These are phyloP conservation scores for Isabelozyma gotoi DNA, from an alignment of 805 yeast genomes.

Conservation along the genomic window DNA sequence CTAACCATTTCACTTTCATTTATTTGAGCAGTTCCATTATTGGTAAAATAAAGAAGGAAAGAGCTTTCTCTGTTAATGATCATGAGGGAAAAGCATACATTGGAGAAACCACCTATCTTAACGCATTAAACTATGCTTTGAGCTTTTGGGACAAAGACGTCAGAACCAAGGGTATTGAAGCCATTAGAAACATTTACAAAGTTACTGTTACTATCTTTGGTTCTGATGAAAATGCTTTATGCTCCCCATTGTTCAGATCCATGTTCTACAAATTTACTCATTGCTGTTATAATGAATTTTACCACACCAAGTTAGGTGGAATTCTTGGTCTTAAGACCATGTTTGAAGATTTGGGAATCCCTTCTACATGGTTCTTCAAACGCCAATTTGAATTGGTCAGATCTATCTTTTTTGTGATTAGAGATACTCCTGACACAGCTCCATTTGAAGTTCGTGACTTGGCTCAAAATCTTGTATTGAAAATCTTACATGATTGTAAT, in stretches of 20 bases:
- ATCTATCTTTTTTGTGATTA: constrained; percentile 82
- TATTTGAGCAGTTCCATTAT: constrained; percentile 73
- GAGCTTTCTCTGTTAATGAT: constrained; percentile 73
- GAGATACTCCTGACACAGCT: constrained; percentile 87
- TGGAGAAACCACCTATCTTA: constrained; percentile 67
- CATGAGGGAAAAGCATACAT: constrained; percentile 74
- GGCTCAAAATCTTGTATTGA: constrained; percentile 67
- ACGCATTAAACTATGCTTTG: constrained; percentile 76
- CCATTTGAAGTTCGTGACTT: constrained; percentile 74
- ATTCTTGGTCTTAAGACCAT: constrained; percentile 77
- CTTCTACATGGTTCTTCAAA: constrained; percentile 69
- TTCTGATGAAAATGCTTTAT: constrained; percentile 57
- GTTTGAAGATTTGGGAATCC: constrained; percentile 64
- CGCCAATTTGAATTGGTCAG: constrained; percentile 83
- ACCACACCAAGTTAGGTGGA: constrained; percentile 86
- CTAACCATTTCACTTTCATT: constrained; percentile 76
- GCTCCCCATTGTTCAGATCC: constrained; percentile 72
- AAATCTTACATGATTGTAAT: constrained; percentile 67
- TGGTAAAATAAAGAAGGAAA: constrained; percentile 63
- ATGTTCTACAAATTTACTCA: constrained; percentile 84
- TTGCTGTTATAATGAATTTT: constrained; percentile 86
- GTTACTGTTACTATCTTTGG: constrained; percentile 71
- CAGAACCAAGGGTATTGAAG: constrained; percentile 65
- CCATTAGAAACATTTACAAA: constrained; percentile 60
- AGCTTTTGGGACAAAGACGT: constrained; percentile 74